Base-by-base conservation (phyloP, 2,329 filamentous ascomycete genomes). In the Fusarium globosum region DNA sequence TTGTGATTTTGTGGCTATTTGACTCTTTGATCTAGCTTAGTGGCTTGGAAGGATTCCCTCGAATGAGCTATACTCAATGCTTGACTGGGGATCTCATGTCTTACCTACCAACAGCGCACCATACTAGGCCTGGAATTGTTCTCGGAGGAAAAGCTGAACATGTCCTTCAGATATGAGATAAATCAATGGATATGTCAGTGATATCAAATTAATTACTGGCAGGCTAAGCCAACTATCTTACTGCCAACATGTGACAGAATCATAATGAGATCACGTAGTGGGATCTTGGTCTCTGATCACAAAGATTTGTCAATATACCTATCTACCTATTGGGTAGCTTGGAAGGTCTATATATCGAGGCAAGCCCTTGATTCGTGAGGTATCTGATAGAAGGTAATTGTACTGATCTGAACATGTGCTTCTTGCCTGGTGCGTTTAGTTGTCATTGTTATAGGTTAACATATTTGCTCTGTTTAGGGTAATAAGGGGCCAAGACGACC, bases 131-230 rank as follows among this genome's bases (percentile, higher is more conserved):
- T 26, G 48, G 39, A 45, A 39, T 65, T 56, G 61, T 61, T 43
- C 15, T 21, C 15, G n/a, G 51, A 48, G 35, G n/a, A 16, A 35
- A 36, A 20, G 30, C 23, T 48, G 23, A 28, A 11, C 16, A 23
- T 14, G 28, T 39, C 14, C 12, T 26, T 12, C 30, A 13, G 30
- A 26, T 18, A 33, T 16, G 30, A 35, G 41, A 36, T 21, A 11
- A 39, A 30, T 36, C 23, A 21, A 23, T 20, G 30, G 46, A 68
- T 69, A 75, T 60, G 62, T 68, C 72, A 68, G 56, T 73, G 59
- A 57, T 71, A 49, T 65, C n/a, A 60, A 73, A 26, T 36, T 16
- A 15, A 18, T 23, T 33, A 23, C 18, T 33, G 16, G 16, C 15
- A 23, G 43, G 15, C 59, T 46, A 43, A 21, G 30, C 46, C 49